Evolutionary conservation across 208 protist species (phyloP), one percentile per base, ranked within the genome.

Genomic region (Leishmania amazonensis): DNA sequence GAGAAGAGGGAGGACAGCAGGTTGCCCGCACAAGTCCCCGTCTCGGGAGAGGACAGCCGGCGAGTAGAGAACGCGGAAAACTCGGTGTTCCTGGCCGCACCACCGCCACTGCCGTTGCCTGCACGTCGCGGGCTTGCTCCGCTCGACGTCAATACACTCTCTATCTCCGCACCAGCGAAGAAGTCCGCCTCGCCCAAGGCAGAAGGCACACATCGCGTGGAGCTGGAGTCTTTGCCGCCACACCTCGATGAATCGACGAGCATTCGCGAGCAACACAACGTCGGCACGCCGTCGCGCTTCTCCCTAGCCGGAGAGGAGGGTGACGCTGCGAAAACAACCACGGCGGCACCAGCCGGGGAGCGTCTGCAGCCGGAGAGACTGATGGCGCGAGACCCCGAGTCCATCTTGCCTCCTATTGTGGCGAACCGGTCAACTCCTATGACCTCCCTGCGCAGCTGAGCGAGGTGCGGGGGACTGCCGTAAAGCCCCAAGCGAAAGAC

Each of bases 321-420:
- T 11, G 57, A 11, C 2, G 64, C 21, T 24, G 45, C 51, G 9
- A 57, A 65, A 45, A 24, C 9, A 40, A 28, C n/a, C n/a, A 38
- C 58, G 49, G 77, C 68, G 64, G 57, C 35, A 42, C 38, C 47
- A 54, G 65, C 76, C 15, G 81, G 72, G 2, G 81, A 75, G 73
- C 72, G 67, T 60, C 49, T 53, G 53, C 77, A 81, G 62, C 77
- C 77, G 19, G 81, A 81, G 77, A 78, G 51, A 21, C 38, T 54
- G 49, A 51, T 85, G 15, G 24, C 64, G 42, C 81, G 77, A 49
- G 72, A 79, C 64, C 81, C 76, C 28, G 47, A 81, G 68, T 47
- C 42, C 19, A 60, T 87, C 35, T 57, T 87, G 79, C 83, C 83
- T 1, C 83, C 83, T 40, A 87, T 87, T 19, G 75, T 47, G 68